Percentiles rank a stretch among this genome's conserved stretches.
These are phyloP conservation scores for Herpotrichia juniperi DNA, from an alignment of 2,329 filamentous ascomycete genomes.

Conservation along the genomic window DNA sequence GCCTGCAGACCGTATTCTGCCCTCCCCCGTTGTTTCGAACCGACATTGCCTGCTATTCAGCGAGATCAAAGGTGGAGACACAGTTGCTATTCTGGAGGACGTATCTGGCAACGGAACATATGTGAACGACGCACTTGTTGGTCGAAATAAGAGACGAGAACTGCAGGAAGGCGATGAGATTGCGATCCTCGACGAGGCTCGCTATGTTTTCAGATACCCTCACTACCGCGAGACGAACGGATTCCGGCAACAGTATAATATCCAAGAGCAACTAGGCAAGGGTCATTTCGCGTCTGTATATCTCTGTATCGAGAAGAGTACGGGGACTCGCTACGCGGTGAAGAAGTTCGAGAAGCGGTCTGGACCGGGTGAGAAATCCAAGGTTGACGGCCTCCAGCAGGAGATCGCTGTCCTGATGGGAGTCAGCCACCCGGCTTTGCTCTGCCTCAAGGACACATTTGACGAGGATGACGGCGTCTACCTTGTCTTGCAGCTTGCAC, in stretches of 20 bases:
- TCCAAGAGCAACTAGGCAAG: constrained; percentile 86
- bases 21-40: constrained; percentile 84
- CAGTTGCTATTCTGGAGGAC: constrained; percentile 82
- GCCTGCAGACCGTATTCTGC: constrained; percentile 71
- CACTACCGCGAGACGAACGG: constrained; percentile 62
- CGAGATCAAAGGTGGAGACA: constrained; percentile 63
- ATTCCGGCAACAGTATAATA: constrained; percentile 85
- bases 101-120: constrained; percentile 96
- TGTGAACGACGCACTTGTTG: constrained; percentile 88
- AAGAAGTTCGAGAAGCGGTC: constrained; percentile 91
- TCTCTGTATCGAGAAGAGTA: constrained; percentile 83
- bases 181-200: constrained; percentile 80
- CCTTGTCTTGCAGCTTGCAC: constrained; percentile 85
- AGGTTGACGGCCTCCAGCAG: constrained; percentile 86
- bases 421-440: constrained; percentile 91
- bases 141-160: constrained; percentile 88
- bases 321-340: constrained; percentile 83
- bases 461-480: constrained; percentile 91
- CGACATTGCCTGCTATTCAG: constrained; percentile 75
- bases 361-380: constrained; percentile 81
- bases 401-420: constrained; percentile 97
- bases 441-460: constrained; percentile 94
- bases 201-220: constrained; percentile 92
- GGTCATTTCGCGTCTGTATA: constrained; percentile 96
- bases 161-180: constrained; percentile 91